Evolutionary conservation across 306 rosid species (phyloP).

Genomic region (Citrullus colocynthis): DNA sequence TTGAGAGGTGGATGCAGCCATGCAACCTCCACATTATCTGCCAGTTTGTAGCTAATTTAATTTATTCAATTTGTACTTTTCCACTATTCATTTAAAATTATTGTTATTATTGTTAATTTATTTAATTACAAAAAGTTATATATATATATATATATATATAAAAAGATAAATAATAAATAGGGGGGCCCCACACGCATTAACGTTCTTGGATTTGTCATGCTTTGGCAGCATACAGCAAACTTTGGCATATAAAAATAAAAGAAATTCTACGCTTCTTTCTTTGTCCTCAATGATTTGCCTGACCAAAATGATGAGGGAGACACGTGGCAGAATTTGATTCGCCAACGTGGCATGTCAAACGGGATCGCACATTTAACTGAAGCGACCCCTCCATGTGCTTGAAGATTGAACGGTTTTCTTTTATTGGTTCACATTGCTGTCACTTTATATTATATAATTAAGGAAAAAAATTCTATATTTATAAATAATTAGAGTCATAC

Average conservation of each 20-base stretch:
- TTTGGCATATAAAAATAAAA: neutral
- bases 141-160: neutral
- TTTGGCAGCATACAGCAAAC: neutral
- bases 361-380: neutral
- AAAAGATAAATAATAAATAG: neutral
- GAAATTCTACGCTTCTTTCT: neutral
- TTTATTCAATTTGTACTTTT: neutral
- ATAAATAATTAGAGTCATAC: too few species aligned
- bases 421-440: neutral
- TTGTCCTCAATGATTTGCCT: constrained; percentile 2
- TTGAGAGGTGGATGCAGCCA: neutral
- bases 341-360: neutral
- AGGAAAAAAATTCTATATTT: too few species aligned
- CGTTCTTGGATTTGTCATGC: neutral
- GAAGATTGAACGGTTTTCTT: neutral
- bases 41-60: constrained; percentile 1
- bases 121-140: neutral
- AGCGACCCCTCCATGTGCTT: constrained; percentile 1
- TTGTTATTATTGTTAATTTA: too few species aligned
- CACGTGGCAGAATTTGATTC: neutral
- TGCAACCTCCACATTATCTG: constrained; percentile 6
- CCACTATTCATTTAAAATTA: neutral
- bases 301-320: neutral
- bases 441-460: neutral
- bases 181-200: neutral